Evolutionary conservation across 495 filamentous ascomycete genomes (phyloP).

Genomic region (Beverwykella pulmonaria): DNA sequence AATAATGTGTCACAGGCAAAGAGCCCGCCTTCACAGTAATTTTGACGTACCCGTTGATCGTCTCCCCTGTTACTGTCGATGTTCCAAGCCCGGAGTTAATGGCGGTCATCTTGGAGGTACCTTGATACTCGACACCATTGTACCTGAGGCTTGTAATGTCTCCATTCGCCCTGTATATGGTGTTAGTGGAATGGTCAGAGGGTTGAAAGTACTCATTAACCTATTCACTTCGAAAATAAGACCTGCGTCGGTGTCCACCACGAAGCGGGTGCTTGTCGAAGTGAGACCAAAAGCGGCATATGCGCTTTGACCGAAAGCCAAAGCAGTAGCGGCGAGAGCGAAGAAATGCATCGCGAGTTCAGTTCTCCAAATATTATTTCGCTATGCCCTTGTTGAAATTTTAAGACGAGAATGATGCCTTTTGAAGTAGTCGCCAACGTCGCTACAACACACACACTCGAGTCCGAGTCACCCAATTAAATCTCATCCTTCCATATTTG

Average conservation of each 20-base stretch:
- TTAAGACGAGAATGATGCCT: too few species aligned
- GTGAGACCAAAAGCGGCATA: conserved; percentile 24
- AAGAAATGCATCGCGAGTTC: neutral
- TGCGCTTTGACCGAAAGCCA: conserved; percentile 1
- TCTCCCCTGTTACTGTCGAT: conserved; percentile 27
- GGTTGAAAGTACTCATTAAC: neutral
- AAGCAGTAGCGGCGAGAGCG: neutral
- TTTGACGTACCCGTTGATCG: conserved; percentile 28
- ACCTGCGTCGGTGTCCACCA: conserved; percentile 28
- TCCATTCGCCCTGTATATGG: conserved; percentile 15
- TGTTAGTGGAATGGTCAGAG: neutral
- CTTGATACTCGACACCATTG: conserved; percentile 32
- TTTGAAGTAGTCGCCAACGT: neutral
- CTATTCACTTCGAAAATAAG: conserved; percentile 27
- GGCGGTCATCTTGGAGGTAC: conserved; percentile 15
- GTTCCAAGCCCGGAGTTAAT: conserved; percentile 34
- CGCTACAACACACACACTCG: too few species aligned
- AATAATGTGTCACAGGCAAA: conserved; percentile 29
- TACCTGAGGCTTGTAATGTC: conserved; percentile 30
- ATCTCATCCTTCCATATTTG: neutral
- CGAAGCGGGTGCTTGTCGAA: conserved; percentile 21
- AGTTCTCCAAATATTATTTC: neutral
- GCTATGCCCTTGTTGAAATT: too few species aligned
- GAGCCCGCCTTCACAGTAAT: conserved; percentile 26
- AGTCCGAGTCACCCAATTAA: neutral